These are phyloP conservation scores for Penicillium mononematosum DNA, from an alignment of 495 filamentous ascomycete genomes.

Conservation along the genomic window DNA sequence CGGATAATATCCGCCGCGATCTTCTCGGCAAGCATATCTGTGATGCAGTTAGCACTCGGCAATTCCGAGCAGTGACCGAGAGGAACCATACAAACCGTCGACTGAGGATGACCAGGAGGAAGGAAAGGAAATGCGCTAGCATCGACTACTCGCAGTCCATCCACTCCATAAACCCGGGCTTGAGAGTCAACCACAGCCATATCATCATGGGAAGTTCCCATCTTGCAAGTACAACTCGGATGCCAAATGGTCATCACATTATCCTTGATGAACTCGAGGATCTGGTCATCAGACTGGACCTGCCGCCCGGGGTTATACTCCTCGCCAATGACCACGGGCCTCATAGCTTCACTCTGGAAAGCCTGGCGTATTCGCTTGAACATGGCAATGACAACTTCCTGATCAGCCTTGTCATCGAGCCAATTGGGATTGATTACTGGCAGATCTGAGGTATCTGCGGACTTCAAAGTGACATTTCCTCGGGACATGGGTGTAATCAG, in stretches of 20 bases:
- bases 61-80: not conserved
- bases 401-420: conserved; percentile 48
- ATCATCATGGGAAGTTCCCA: conserved; percentile 49
- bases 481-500: conserved; percentile 52
- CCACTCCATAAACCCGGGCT: conserved; percentile 52
- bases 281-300: conserved; percentile 51
- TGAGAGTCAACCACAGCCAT: conserved; percentile 58
- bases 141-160: conserved; percentile 57
- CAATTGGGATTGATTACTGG: conserved; percentile 58
- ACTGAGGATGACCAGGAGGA: conserved; percentile 52
- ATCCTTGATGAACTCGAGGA: conserved; percentile 43
- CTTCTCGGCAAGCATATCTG: conserved; percentile 56
- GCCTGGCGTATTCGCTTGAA: conserved; percentile 52
- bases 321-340: conserved; percentile 40
- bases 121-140: conserved; percentile 53
- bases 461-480: conserved; percentile 55
- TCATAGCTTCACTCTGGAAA: conserved; percentile 42
- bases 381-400: conserved; percentile 52
- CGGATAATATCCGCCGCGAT: conserved; percentile 46
- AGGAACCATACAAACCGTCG: conserved; percentile 42
- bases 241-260: conserved; percentile 50
- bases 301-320: conserved; percentile 49
- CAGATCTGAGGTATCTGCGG: conserved; percentile 36
- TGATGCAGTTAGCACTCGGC: conserved; percentile 1
- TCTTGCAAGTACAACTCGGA: conserved; percentile 52